phyloP scores from a whole-genome alignment of 495 filamentous ascomycete genomes.

The Neurospora africana region DNA sequence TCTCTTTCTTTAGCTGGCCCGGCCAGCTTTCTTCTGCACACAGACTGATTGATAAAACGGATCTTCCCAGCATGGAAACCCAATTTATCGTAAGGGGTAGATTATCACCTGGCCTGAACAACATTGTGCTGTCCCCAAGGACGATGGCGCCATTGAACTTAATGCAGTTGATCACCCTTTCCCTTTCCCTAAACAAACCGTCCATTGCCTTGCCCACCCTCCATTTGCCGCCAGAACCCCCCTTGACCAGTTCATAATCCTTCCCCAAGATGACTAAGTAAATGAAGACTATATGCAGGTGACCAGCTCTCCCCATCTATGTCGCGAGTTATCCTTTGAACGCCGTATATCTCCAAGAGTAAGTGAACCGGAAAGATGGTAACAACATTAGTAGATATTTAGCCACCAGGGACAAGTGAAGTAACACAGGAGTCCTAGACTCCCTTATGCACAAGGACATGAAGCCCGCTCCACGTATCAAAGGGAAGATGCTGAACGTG shows the following conservation, averaged over 20 bases:
- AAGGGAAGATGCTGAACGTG: not conserved
- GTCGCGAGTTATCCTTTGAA: constrained; percentile 2
- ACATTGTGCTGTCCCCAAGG: not conserved
- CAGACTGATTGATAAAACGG: not conserved
- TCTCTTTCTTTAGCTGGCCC: not conserved
- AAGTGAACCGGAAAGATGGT: constrained; percentile 1
- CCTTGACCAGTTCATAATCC: not conserved
- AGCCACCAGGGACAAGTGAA: not conserved
- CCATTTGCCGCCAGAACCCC: not conserved
- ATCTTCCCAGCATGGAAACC: not conserved
- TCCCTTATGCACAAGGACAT: not conserved
- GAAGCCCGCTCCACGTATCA: not conserved
- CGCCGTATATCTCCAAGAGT: not conserved
- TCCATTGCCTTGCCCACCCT: not conserved
- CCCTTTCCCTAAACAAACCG: not conserved
- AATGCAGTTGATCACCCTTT: not conserved
- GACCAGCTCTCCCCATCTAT: constrained; percentile 3
- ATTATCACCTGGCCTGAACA: not conserved
- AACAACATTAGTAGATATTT: not conserved
- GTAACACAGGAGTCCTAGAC: constrained; percentile 1
- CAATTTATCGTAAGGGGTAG: not conserved
- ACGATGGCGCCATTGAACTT: not conserved
- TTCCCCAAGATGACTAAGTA: not conserved
- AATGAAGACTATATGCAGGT: constrained; percentile 4
- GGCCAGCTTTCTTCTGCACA: not conserved